phyloP scores from a whole-genome alignment of 202 grass and related monocot genomes.

The Cymbopogon flexuosus region DNA sequence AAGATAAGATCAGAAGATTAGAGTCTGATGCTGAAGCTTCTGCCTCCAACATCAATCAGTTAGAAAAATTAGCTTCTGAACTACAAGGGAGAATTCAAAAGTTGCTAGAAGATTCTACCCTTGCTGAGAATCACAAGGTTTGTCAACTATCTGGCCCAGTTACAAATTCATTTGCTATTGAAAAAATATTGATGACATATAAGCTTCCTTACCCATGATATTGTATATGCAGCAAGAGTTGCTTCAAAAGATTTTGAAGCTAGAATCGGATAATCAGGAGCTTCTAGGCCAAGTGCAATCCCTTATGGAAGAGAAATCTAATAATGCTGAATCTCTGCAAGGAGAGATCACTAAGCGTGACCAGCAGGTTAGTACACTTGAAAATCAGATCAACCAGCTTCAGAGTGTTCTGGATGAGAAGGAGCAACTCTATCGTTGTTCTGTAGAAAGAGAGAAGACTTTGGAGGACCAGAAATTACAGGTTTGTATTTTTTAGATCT shows the following conservation, averaged over 20 bases:
- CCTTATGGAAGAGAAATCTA: constrained; percentile 59
- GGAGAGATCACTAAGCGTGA: constrained; percentile 69
- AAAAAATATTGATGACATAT: constrained; percentile 20
- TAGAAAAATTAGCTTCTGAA: constrained; percentile 55
- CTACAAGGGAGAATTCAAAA: constrained; percentile 64
- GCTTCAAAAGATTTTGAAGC: constrained; percentile 57
- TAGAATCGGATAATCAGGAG: constrained; percentile 71
- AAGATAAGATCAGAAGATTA: constrained; percentile 74
- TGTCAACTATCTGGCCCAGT: constrained; percentile 8
- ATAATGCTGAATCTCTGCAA: constrained; percentile 55
- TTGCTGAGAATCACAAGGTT: constrained; percentile 73
- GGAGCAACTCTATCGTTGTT: constrained; percentile 59
- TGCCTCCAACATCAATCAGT: constrained; percentile 48
- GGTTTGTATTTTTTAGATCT: constrained; percentile 43
- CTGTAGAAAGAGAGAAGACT: constrained; percentile 59
- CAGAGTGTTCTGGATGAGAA: constrained; percentile 62
- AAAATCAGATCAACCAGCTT: constrained; percentile 62
- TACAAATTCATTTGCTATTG: constrained; percentile 3
- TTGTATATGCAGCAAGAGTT: constrained; percentile 63
- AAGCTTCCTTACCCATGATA: constrained; percentile 17
- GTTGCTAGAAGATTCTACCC: constrained; percentile 53
- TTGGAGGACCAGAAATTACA: constrained; percentile 76
- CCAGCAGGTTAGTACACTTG: constrained; percentile 56
- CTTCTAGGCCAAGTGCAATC: constrained; percentile 53
- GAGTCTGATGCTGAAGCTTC: constrained; percentile 63